These are phyloP conservation scores for Daldinia decipiens DNA, from an alignment of 495 filamentous ascomycete species.

Conservation along the genomic window DNA sequence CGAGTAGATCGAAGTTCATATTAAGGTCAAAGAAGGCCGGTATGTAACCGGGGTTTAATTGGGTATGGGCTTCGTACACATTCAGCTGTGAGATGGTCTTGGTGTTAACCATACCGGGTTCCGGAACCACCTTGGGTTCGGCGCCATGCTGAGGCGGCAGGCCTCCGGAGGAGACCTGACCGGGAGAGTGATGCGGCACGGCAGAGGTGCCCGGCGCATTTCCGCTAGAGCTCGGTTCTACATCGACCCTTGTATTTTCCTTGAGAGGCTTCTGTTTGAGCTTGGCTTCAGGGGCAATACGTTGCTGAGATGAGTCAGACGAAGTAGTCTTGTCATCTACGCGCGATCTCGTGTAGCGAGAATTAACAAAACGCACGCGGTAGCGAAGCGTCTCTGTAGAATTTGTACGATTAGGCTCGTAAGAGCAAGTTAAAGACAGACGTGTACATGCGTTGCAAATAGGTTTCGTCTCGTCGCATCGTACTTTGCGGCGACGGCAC, in stretches of 20 bases:
- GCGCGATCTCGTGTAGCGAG: slow-evolving; percentile 25
- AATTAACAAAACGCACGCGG: slow-evolving; percentile 35
- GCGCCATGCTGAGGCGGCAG: slow-evolving; percentile 10
- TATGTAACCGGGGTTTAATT: slow-evolving; percentile 16
- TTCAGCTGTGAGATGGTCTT: slow-evolving; percentile 13
- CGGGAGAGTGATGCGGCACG: slow-evolving; percentile 13
- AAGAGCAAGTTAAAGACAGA: slow-evolving; percentile 27
- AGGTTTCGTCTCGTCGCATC: slow-evolving; percentile 65
- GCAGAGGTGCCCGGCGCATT: not conserved
- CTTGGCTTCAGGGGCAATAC: not conserved
- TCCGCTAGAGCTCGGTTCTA: slow-evolving; percentile 4
- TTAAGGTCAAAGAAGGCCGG: slow-evolving; percentile 36
- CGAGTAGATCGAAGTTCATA: slow-evolving; percentile 33
- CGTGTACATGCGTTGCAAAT: slow-evolving; percentile 58
- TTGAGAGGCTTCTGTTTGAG: not conserved
- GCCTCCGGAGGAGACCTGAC: slow-evolving; percentile 8
- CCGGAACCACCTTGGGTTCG: slow-evolving; percentile 14
- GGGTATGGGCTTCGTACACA: slow-evolving; percentile 10
- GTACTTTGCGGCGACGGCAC: slow-evolving; percentile 66
- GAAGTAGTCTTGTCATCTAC: slow-evolving; percentile 22
- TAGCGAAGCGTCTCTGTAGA: slow-evolving; percentile 27
- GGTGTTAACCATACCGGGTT: slow-evolving; percentile 1
- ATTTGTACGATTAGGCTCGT: slow-evolving; percentile 25
- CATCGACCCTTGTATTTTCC: slow-evolving; percentile 12
- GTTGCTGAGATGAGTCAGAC: not conserved